Conservation (phyloP, 2,329 filamentous ascomycete species). For the Alternaria longipes region DNA sequence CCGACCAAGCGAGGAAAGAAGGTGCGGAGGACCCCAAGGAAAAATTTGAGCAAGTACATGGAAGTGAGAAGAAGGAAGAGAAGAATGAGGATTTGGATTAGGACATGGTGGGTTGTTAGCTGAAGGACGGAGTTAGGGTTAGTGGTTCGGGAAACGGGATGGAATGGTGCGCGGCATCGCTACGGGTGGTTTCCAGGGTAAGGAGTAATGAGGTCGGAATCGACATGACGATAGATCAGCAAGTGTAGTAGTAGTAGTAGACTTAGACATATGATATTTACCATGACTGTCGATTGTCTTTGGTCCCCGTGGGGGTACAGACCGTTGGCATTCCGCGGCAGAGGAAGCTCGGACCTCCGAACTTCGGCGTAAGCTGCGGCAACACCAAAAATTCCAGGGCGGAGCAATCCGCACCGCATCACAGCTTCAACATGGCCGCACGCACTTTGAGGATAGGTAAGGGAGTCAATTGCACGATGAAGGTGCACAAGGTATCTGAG, state of each 20-base stretch:
- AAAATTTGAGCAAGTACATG: constrained; percentile 37
- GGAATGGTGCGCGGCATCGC: not conserved
- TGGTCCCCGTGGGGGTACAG: not conserved
- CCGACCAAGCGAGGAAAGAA: constrained; percentile 61
- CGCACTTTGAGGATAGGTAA: constrained; percentile 45
- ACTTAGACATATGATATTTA: not conserved
- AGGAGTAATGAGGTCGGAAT: not conserved
- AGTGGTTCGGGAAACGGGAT: not conserved
- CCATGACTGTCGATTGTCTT: not conserved
- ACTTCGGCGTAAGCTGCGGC: constrained; percentile 17
- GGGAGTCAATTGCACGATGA: not conserved
- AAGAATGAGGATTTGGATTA: constrained; percentile 33
- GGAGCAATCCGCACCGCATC: constrained; percentile 8
- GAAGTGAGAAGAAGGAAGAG: constrained; percentile 21
- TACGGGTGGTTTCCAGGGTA: not conserved
- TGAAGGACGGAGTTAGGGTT: not conserved
- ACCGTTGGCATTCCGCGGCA: not conserved
- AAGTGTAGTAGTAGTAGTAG: not conserved
- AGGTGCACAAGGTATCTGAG: rapidly evolving
- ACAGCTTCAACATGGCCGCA: constrained; percentile 40
- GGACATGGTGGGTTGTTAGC: not conserved
- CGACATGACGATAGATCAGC: not conserved
- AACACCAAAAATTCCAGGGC: constrained; percentile 28
- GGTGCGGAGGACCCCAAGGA: constrained; percentile 34
- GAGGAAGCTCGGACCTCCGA: constrained; percentile 24